These are phyloP conservation scores for Xerocomus cyaneibrunnescens DNA, from an alignment of 1,284 basidiomycete genomes.

Conservation along the genomic window DNA sequence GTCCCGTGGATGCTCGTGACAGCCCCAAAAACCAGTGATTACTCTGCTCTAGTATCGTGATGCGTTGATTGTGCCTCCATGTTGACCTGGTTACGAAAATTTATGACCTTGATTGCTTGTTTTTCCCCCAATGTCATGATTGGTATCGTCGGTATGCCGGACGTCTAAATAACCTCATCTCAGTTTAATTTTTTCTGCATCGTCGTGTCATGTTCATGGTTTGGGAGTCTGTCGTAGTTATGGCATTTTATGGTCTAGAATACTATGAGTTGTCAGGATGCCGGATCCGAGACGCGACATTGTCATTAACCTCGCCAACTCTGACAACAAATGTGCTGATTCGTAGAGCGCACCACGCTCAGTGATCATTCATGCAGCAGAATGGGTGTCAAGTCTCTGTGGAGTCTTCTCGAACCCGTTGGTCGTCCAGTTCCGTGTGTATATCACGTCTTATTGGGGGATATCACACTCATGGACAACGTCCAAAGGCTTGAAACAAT, in stretches of 20 bases:
- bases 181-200: slow-evolving; percentile 19
- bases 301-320: neutral
- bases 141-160: slow-evolving; percentile 11
- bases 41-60: neutral
- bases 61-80: slow-evolving; percentile 2
- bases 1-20: slow-evolving; percentile 29
- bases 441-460: slow-evolving; percentile 5
- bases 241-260: slow-evolving; percentile 14
- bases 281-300: neutral
- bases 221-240: slow-evolving; percentile 9
- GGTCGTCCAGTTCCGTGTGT: slow-evolving; percentile 85
- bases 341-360: neutral
- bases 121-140: slow-evolving; percentile 19
- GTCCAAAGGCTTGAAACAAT: slow-evolving; percentile 78
- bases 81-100: slow-evolving; percentile 8
- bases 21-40: slow-evolving; percentile 28
- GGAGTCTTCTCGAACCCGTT: slow-evolving; percentile 89
- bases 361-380: neutral
- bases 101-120: slow-evolving; percentile 18
- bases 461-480: slow-evolving; percentile 8
- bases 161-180: slow-evolving; percentile 17
- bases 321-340: neutral
- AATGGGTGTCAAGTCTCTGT: slow-evolving; percentile 96
- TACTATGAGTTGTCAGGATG: no score
- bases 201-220: slow-evolving; percentile 7